Conservation (phyloP, 208 protist species). For the Acanthamoeba quina region DNA sequence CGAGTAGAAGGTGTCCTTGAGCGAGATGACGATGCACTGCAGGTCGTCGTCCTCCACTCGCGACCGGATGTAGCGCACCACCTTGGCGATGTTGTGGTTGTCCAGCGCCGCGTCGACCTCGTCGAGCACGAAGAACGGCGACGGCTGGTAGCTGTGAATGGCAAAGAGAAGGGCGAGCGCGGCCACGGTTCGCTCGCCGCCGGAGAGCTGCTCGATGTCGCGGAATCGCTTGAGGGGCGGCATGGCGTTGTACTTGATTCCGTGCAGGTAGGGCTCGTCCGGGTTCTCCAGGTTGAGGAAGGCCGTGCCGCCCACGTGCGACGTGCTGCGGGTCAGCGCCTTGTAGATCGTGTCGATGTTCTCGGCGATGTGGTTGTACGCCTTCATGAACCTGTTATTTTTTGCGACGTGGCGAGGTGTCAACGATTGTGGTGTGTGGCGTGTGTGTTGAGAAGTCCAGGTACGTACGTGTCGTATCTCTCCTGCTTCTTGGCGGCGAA, state of each 20-base stretch:
- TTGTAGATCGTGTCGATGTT: conserved; percentile 96
- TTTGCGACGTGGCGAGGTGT: no score
- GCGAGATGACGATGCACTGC: conserved; percentile 98
- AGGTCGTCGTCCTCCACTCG: conserved; percentile 78
- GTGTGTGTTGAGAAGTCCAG: background rate
- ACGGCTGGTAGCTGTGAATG: conserved; percentile 95
- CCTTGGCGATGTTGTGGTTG: conserved; percentile 96
- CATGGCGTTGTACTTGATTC: conserved; percentile 97
- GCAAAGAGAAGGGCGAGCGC: conserved; percentile 98
- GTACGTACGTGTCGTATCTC: conserved; percentile 78
- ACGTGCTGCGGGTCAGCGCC: conserved; percentile 94
- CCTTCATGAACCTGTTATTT: conserved; percentile 91
- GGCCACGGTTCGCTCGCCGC: conserved; percentile 99
- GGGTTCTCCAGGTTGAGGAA: conserved; percentile 96
- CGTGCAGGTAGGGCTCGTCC: conserved; percentile 97
- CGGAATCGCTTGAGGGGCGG: conserved; percentile 98
- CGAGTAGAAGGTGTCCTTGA: conserved; percentile 98
- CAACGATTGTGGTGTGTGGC: no score
- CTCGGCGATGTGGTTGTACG: conserved; percentile 94
- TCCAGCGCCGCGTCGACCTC: conserved; percentile 99
- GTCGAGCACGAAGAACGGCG: conserved; percentile 99
- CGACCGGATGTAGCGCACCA: conserved; percentile 95
- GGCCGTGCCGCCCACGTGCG: conserved; percentile 93
- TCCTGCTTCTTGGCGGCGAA: conserved; percentile 94
- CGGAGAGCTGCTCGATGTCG: conserved; percentile 98